Base-by-base conservation (phyloP, 768 basidiomycete species). In the Phallus indusiatus region DNA sequence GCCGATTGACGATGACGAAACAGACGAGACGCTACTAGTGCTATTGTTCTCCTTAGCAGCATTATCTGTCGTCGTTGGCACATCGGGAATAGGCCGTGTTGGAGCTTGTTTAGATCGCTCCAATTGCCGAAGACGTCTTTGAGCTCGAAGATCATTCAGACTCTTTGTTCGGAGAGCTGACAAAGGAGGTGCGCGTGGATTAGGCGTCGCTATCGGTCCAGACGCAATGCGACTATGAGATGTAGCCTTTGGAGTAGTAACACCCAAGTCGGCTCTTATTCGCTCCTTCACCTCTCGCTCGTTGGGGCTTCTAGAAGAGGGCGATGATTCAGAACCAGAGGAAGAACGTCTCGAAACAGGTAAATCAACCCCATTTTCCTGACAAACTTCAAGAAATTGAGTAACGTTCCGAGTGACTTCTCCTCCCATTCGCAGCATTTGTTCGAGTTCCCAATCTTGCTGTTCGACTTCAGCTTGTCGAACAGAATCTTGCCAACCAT, bases 321-420 rank as follows among this genome's bases (percentile, higher is more conserved):
- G 20, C 2, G 50, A 51, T 3, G 21, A 22, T 34, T 16, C 50
- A 51, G 57, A 59, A 1, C 57, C 49, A 22, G 55, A 24, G 21
- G 49, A 56, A 16, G 57, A 5, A 18, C 33, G 47, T 24, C 49
- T 17, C 4, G 57, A 1, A 36, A 52, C 36, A 1, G 68, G 68
- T 9, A 73, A 64, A 42, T 69, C 62, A 24, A 77, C 68, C 0
- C 73, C 75, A 49, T 67, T 68, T 14, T 67, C 56, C 20, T 68
- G 64, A 4, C 75, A 74, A 17, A 71, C 61, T 0, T 65, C 64
- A 20, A 99, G 72, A 69, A 99, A 94, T 9, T 81, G 77, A 55
- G 87, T 80, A 14, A 95, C 86, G 67, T 82, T 85, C 21, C 81
- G 83, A 64, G 93, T 90, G 1, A 94, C 88, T 63, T 86, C 84